These are phyloP conservation scores for Thyridium curvatum DNA, from an alignment of 2,329 filamentous ascomycete genomes.

Conservation along the genomic window DNA sequence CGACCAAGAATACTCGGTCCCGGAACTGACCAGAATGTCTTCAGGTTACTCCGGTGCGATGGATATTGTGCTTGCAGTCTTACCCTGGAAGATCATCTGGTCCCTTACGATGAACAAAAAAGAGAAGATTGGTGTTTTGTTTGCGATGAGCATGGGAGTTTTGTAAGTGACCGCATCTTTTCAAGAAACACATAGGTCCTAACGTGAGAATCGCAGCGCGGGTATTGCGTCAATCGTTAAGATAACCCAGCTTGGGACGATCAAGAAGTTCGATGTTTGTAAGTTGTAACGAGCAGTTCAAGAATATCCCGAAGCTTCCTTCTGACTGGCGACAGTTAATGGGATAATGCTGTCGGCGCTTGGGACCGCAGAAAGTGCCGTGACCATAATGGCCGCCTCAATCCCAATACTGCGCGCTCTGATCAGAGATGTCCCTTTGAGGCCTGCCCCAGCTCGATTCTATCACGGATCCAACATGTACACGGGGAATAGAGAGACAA, in stretches of 20 bases:
- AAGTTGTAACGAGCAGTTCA: background rate
- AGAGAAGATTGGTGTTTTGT: slow-evolving; percentile 31
- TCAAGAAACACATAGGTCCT: too few relatives aligned
- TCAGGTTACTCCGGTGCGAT: slow-evolving; percentile 25
- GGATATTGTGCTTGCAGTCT: slow-evolving; percentile 31
- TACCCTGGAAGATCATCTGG: slow-evolving; percentile 35
- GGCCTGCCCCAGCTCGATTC: background rate
- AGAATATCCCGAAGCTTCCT: too few relatives aligned
- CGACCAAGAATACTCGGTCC: background rate
- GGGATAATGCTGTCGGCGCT: slow-evolving; percentile 9
- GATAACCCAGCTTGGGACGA: slow-evolving; percentile 16
- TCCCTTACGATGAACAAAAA: slow-evolving; percentile 28
- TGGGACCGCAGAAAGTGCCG: slow-evolving; percentile 16
- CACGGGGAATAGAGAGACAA: background rate
- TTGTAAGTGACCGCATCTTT: slow-evolving; percentile 20
- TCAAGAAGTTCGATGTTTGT: slow-evolving; percentile 12
- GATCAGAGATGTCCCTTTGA: slow-evolving; percentile 5
- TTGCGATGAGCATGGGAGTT: slow-evolving; percentile 36
- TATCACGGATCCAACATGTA: background rate
- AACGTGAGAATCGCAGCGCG: slow-evolving; percentile 17
- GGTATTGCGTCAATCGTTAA: slow-evolving; percentile 23
- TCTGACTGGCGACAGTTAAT: slow-evolving; percentile 1
- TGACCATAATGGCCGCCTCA: slow-evolving; percentile 21
- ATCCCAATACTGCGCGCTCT: slow-evolving; percentile 21
- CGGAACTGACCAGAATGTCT: too few relatives aligned